Conservation (phyloP, 331 rosid genomes). For the Quercus tomentella region DNA sequence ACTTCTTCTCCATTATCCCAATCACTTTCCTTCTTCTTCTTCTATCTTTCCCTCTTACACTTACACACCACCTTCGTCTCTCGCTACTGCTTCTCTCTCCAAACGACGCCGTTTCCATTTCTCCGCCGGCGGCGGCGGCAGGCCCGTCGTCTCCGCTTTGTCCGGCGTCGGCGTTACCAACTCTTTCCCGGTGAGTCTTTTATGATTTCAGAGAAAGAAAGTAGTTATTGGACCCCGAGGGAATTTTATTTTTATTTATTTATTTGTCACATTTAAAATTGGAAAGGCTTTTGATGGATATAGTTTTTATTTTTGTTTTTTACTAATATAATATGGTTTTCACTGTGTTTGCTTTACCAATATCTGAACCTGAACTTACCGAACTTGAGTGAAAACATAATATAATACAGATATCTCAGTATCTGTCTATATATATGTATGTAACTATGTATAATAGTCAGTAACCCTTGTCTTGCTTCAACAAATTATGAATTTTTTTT, state of each 20-base stretch:
- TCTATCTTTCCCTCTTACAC: conserved; percentile 1
- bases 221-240: too few relatives aligned
- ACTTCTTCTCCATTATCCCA: background rate
- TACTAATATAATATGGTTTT: background rate
- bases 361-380: background rate
- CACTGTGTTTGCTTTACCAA: background rate
- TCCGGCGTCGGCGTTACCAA: conserved; percentile 25
- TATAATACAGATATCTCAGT: too few relatives aligned
- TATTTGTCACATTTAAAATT: background rate
- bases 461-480: too few relatives aligned
- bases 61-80: background rate
- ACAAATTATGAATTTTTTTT: too few relatives aligned
- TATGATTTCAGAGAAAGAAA: background rate
- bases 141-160: conserved; percentile 13
- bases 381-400: background rate
- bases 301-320: background rate
- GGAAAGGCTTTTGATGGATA: background rate
- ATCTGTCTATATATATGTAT: background rate
- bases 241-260: background rate
- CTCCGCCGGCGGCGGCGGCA: background rate
- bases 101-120: conserved; percentile 25
- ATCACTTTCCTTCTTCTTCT: background rate
- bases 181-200: conserved; percentile 41
- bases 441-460: too few relatives aligned
- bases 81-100: background rate